Base-by-base conservation (phyloP, 1,284 basidiomycete species). In the Anthracocystis panici-leucophaei region DNA sequence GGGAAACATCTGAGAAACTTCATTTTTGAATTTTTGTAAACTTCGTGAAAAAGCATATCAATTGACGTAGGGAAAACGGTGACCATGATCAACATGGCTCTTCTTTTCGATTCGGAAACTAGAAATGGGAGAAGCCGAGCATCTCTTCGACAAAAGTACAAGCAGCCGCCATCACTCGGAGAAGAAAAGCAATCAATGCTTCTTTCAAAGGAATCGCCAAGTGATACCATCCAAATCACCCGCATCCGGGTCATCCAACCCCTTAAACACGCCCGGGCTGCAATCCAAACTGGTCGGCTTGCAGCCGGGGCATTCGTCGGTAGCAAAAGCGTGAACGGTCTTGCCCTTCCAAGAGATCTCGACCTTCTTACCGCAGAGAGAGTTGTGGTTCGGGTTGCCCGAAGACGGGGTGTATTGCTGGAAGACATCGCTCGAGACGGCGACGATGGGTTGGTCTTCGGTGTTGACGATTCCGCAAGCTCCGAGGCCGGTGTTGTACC, bases 231-330 rank as follows among this genome's bases (percentile, higher is more conserved):
- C 50, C 55, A 82, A 56, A 8, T 66, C 58, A 41, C 80, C 80
- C 38, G 65, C 62, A 18, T 69, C 75, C 56, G 60, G 57, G 25
- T 45, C 21, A 27, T 74, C 76, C 21, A 82, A 35, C 7, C 18
- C 35, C 1, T 55, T 44, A 87, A 97, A 97, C 31, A 97, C 89
- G 44, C 90, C 88, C 5, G 85, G 83, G 12, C 91, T 91, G 65
- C 95, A 87, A 87, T 97, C 94, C 57, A 96, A 89, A 42, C 89
- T 92, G 23, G 88, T 90, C 42, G 84, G 88, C 1, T 90, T 89
- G 81, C 93, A 94, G n/a, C 88, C 89, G 54, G 89, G 89, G 83
- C 92, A 93, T 90, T 71, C 87, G 81, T 93, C 92, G 78, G 88
- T 88, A 66, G 93, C 89, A 6, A 85, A 87, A 0, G 92, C 92